Conservation (phyloP, 176 grass and related monocot species). For the Ananas comosus region DNA sequence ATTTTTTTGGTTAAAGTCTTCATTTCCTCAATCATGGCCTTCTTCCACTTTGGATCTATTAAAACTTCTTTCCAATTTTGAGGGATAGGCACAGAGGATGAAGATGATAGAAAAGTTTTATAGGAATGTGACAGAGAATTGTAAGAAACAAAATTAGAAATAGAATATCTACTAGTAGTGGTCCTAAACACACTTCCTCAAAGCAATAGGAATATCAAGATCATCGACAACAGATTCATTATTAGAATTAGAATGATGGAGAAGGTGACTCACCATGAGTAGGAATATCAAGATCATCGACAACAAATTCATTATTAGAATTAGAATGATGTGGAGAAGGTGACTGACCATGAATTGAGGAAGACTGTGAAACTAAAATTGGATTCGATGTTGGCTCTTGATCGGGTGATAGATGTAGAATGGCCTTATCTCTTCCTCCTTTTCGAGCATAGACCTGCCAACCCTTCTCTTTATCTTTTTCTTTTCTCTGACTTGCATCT, state of each 20-base stretch:
- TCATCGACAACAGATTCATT: neutral
- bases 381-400: too few species aligned
- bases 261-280: neutral
- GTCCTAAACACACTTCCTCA: neutral
- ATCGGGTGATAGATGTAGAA: too few species aligned
- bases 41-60: neutral
- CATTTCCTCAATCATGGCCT: neutral
- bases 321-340: neutral
- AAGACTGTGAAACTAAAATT: too few species aligned
- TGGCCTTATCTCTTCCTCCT: too few species aligned
- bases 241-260: neutral
- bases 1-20: neutral
- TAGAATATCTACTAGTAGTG: neutral
- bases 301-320: neutral
- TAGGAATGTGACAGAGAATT: neutral
- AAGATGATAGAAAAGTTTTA: neutral
- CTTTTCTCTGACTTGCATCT: too few species aligned
- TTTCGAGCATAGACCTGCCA: too few species aligned
- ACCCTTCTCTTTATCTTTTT: too few species aligned
- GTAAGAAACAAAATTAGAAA: neutral
- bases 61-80: neutral
- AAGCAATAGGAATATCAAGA: neutral
- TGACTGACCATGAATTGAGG: neutral
- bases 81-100: neutral
- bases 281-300: neutral